phyloP scores from a whole-genome alignment of 331 rosid species.

The Acacia concinna region DNA sequence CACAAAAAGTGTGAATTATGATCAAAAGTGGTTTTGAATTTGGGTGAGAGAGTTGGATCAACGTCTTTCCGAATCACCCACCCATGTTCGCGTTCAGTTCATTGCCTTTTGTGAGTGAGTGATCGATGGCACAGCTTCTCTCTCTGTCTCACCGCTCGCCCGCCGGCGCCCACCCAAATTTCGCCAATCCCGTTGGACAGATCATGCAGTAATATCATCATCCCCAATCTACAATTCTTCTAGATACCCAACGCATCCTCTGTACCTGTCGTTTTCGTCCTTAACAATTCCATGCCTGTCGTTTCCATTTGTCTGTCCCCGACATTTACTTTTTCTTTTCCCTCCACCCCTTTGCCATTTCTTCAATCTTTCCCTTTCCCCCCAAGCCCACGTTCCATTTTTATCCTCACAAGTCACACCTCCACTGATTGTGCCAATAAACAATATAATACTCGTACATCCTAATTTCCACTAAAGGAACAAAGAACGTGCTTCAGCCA shows the following conservation, averaged over 20 bases:
- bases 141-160: no score
- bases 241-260: not conserved
- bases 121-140: not conserved
- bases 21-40: slow-evolving; percentile 14
- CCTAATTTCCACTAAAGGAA: not conserved
- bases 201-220: no score
- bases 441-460: no score
- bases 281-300: slow-evolving; percentile 34
- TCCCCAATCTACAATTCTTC: slow-evolving; percentile 22
- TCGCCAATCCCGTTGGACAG: not conserved
- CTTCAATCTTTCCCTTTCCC: not conserved
- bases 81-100: slow-evolving; percentile 11
- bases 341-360: not conserved
- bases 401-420: not conserved
- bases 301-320: slow-evolving; percentile 34
- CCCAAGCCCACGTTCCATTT: not conserved
- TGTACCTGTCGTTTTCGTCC: slow-evolving; percentile 30
- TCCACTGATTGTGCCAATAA: not conserved
- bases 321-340: slow-evolving; percentile 1
- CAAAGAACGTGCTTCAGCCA: not conserved
- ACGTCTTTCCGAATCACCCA: slow-evolving; percentile 9
- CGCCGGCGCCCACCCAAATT: not conserved
- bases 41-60: slow-evolving; percentile 17
- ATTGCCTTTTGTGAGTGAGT: slow-evolving; percentile 15
- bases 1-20: not conserved